phyloP scores from a whole-genome alignment of 176 grass and related monocot genomes.

The Avena sativa region DNA sequence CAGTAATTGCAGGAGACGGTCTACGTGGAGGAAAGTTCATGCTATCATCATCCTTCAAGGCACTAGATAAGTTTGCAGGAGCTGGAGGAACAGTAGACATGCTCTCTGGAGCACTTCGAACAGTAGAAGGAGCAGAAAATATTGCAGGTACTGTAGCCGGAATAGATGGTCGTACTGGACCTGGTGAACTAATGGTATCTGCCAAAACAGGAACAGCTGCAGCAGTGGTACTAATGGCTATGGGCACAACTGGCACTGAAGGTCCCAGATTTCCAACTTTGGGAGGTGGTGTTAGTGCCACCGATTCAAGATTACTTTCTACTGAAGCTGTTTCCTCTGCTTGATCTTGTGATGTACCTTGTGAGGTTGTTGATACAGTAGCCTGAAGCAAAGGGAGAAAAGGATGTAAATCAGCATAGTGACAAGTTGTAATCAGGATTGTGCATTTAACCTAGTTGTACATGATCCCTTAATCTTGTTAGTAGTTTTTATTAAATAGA shows the following conservation, averaged over 20 bases:
- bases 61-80: conserved; percentile 57
- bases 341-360: conserved; percentile 67
- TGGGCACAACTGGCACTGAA: conserved; percentile 48
- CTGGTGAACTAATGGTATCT: conserved; percentile 62
- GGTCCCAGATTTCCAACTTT: conserved; percentile 64
- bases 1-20: conserved; percentile 75
- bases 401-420: conserved; percentile 27
- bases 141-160: conserved; percentile 53
- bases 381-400: conserved; percentile 53
- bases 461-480: conserved; percentile 26
- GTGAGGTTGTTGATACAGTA: conserved; percentile 58
- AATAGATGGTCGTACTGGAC: conserved; percentile 56
- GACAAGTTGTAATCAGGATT: conserved; percentile 26
- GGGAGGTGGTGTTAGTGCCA: conserved; percentile 68
- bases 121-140: conserved; percentile 58
- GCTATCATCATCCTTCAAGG: conserved; percentile 82
- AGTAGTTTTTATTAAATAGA: conserved; percentile 8
- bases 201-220: conserved; percentile 40
- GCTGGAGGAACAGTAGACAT: conserved; percentile 54
- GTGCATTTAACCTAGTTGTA: background rate
- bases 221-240: conserved; percentile 53
- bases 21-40: conserved; percentile 69
- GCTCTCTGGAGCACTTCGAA: conserved; percentile 61
- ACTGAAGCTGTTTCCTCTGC: conserved; percentile 65
- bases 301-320: conserved; percentile 69